phyloP scores from a whole-genome alignment of 305 asterid genomes.

The Fraxinus sp. region DNA sequence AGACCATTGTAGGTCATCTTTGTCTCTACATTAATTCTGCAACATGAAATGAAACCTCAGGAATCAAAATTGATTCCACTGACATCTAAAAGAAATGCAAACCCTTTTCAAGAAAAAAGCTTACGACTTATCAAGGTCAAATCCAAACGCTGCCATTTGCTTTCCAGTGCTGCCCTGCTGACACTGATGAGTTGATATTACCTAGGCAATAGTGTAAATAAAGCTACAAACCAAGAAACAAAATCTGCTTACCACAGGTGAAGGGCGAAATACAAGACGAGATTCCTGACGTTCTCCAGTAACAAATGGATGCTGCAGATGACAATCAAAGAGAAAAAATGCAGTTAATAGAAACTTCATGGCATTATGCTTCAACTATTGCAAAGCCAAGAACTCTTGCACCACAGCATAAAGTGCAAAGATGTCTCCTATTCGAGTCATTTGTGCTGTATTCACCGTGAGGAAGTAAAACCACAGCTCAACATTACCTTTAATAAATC shows the following conservation, averaged over 20 bases:
- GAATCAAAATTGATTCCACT: slow-evolving; percentile 10
- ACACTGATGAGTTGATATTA: slow-evolving; percentile 28
- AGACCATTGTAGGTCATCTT: slow-evolving; percentile 61
- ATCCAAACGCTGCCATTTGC: slow-evolving; percentile 42
- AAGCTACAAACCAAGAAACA: slow-evolving; percentile 3
- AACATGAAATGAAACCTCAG: slow-evolving; percentile 27
- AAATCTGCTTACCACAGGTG: slow-evolving; percentile 56
- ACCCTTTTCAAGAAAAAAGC: slow-evolving; percentile 26
- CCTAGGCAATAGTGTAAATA: slow-evolving; percentile 9
- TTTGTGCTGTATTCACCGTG: slow-evolving; percentile 3
- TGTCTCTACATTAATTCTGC: slow-evolving; percentile 63
- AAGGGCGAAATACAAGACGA: slow-evolving; percentile 49
- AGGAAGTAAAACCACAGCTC: slow-evolving; percentile 12
- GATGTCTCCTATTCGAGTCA: background rate
- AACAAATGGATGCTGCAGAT: slow-evolving; percentile 90
- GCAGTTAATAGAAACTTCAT: background rate
- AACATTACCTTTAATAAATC: slow-evolving; percentile 80
- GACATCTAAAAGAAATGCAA: background rate
- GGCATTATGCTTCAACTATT: background rate
- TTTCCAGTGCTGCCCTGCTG: slow-evolving; percentile 58
- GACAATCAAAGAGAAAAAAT: slow-evolving; percentile 25
- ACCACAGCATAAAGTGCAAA: background rate
- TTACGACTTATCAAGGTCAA: slow-evolving; percentile 66
- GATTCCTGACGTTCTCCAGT: slow-evolving; percentile 70
- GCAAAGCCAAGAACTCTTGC: background rate